Evolutionary conservation across 2,329 filamentous ascomycete species (phyloP).

Genomic region (Xylariaceae sp.): DNA sequence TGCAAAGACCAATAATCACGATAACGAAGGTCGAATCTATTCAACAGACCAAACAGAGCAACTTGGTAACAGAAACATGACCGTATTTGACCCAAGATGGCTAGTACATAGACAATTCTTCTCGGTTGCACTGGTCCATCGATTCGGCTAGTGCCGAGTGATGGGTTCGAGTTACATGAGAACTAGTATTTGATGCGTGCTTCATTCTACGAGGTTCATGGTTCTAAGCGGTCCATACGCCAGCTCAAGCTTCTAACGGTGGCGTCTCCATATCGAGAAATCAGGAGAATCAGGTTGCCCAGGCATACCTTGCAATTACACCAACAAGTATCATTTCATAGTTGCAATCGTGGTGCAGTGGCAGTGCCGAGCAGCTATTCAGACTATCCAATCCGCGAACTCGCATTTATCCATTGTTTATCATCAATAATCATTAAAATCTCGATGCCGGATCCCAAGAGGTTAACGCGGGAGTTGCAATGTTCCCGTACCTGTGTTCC

Average conservation of each 20-base stretch:
- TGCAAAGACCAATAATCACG: constrained; percentile 2
- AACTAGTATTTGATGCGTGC: constrained; percentile 1
- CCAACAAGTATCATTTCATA: neutral
- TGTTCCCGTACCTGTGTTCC: constrained; percentile 10
- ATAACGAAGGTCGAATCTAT: constrained; percentile 3
- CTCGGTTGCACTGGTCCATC: constrained; percentile 4
- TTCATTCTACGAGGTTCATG: constrained; percentile 6
- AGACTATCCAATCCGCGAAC: constrained; percentile 5
- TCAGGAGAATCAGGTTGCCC: neutral
- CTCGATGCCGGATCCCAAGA: constrained; percentile 11
- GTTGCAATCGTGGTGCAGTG: constrained; percentile 6
- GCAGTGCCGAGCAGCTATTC: constrained; percentile 2
- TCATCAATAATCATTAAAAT: constrained; percentile 2
- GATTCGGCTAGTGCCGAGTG: constrained; percentile 10
- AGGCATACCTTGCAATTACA: neutral
- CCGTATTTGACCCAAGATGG: neutral
- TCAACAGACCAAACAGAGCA: constrained; percentile 8
- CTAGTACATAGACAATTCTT: constrained; percentile 6
- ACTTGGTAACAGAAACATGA: neutral
- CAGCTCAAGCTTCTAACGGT: constrained; percentile 1
- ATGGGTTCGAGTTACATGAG: constrained; percentile 1
- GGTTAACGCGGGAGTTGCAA: constrained; percentile 9
- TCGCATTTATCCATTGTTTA: constrained; percentile 3
- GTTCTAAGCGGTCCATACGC: constrained; percentile 2
- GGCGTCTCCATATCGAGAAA: neutral